Evolutionary conservation across 2,329 filamentous ascomycete genomes (phyloP).

Genomic region (Aspergillus sp.): DNA sequence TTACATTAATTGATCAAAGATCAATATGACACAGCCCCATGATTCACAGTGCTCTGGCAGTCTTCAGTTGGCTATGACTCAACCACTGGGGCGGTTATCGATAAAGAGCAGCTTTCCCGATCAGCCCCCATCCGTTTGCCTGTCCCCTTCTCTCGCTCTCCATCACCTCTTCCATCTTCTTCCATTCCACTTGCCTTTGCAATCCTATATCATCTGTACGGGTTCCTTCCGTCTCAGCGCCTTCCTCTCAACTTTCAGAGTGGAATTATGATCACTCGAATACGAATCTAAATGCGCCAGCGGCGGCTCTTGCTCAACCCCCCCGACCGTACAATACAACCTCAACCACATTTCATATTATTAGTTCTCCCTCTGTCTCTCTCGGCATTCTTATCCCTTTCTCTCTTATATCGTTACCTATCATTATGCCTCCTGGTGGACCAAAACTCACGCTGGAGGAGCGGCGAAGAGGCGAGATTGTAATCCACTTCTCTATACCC

Average conservation of each 20-base stretch:
- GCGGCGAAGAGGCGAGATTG: conserved; percentile 81
- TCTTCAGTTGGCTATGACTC: background rate
- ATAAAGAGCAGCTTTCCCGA: background rate
- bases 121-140: background rate
- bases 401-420: background rate
- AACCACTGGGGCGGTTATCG: conserved; percentile 7
- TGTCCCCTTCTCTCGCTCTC: background rate
- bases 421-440: conserved; percentile 36
- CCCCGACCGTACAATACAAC: conserved; percentile 23
- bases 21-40: background rate
- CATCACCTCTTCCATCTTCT: background rate
- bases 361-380: background rate
- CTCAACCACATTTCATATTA: background rate
- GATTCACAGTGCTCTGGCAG: background rate
- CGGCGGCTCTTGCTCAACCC: conserved; percentile 31
- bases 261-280: conserved; percentile 45
- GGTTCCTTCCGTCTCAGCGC: background rate
- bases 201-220: background rate
- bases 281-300: conserved; percentile 39
- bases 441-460: conserved; percentile 70
- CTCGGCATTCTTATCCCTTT: background rate
- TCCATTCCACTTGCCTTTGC: background rate
- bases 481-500: conserved; percentile 44
- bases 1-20: background rate
- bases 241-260: conserved; percentile 8